These are phyloP conservation scores for Aureobasidium musti DNA, from an alignment of 2,329 filamentous ascomycete species.

Conservation along the genomic window DNA sequence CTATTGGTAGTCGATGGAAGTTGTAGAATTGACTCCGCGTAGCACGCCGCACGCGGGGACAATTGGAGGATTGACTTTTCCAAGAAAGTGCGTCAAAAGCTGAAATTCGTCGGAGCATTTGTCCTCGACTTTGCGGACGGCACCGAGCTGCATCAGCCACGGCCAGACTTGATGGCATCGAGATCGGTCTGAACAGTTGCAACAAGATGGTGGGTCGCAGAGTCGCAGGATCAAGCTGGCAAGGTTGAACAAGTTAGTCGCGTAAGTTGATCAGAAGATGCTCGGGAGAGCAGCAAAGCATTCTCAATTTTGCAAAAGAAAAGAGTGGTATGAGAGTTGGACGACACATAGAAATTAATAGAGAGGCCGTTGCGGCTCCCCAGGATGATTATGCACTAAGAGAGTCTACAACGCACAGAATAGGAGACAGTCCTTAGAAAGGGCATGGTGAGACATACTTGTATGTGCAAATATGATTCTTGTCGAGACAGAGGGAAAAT, in stretches of 20 bases:
- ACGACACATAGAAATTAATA: neutral
- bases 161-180: neutral
- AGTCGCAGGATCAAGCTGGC: neutral
- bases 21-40: too few relatives aligned
- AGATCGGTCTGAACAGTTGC: neutral
- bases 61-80: conserved; percentile 16
- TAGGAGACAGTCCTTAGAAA: neutral
- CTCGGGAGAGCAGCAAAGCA: neutral
- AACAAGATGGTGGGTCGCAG: neutral
- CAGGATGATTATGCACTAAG: neutral
- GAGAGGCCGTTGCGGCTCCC: conserved; percentile 12
- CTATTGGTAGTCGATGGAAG: too few relatives aligned
- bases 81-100: neutral
- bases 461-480: neutral
- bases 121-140: neutral
- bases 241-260: neutral
- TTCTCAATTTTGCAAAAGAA: neutral
- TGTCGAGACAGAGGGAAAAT: neutral
- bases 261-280: neutral
- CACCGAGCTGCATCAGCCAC: conserved; percentile 15
- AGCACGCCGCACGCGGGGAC: too few relatives aligned
- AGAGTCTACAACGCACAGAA: neutral
- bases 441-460: neutral
- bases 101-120: neutral
- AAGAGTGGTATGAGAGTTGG: neutral